These are phyloP conservation scores for Xanthoceras sorbifolium DNA, from an alignment of 345 rosid genomes.

Conservation along the genomic window DNA sequence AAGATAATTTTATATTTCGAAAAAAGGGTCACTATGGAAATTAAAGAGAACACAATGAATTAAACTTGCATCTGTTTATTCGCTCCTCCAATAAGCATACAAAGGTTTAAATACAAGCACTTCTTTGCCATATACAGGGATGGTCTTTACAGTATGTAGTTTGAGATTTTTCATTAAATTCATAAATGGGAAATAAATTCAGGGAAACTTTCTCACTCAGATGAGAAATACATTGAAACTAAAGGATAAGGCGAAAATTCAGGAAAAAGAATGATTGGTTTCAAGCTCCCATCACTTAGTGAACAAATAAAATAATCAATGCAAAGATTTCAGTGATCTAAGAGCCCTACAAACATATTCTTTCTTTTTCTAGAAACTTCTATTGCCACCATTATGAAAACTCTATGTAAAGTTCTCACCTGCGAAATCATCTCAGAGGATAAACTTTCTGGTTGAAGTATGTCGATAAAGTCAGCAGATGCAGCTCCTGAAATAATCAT, in stretches of 20 bases:
- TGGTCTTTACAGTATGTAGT: neutral
- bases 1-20: no score
- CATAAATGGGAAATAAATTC: neutral
- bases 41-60: neutral
- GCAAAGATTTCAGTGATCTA: neutral
- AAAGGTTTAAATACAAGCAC: no score
- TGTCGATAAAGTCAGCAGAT: conserved; percentile 50
- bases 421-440: conserved; percentile 48
- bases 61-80: neutral
- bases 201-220: neutral
- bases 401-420: conserved; percentile 39
- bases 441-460: conserved; percentile 72
- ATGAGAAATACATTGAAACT: neutral
- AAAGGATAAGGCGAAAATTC: neutral
- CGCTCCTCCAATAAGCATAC: neutral
- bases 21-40: neutral
- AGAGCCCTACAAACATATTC: neutral
- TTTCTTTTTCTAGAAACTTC: neutral
- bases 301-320: neutral
- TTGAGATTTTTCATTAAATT: neutral
- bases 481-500: conserved; percentile 69
- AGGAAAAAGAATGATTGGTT: neutral
- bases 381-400: neutral
- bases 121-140: neutral
- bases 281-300: conserved; percentile 6